Percentiles rank a stretch among this genome's conserved stretches.
Conservation (phyloP, 768 basidiomycete genomes). For the Aureoboletus auriporus region DNA sequence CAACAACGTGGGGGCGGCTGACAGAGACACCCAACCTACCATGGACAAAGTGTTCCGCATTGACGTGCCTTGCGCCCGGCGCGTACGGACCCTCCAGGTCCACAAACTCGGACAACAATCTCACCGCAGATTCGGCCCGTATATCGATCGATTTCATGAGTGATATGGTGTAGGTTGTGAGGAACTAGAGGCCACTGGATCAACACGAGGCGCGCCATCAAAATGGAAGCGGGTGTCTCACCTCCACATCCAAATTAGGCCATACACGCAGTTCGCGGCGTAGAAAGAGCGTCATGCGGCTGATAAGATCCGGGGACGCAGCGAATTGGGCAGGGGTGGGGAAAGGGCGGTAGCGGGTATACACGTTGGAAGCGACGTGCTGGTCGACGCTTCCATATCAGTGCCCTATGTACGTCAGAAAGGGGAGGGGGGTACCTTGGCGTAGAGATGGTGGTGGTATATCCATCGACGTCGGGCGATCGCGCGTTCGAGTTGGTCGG, state of each 20-base stretch:
- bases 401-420: too few species aligned
- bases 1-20: neutral
- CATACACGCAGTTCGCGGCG: slow-evolving; percentile 86
- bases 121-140: slow-evolving; percentile 83
- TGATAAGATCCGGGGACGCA: slow-evolving; percentile 68
- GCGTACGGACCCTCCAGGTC: slow-evolving; percentile 65
- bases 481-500: slow-evolving; percentile 71
- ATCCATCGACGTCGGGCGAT: slow-evolving; percentile 74
- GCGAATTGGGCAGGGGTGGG: slow-evolving; percentile 85
- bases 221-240: slow-evolving; percentile 27
- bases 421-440: slow-evolving; percentile 56
- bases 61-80: slow-evolving; percentile 53
- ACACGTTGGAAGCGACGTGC: slow-evolving; percentile 89
- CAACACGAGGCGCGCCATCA: neutral
- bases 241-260: slow-evolving; percentile 88
- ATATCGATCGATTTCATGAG: slow-evolving; percentile 93
- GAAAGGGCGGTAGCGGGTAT: slow-evolving; percentile 84
- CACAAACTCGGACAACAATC: slow-evolving; percentile 81
- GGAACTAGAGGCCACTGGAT: slow-evolving; percentile 53
- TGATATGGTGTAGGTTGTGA: slow-evolving; percentile 84
- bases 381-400: too few species aligned
- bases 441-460: slow-evolving; percentile 75
- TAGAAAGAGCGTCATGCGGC: slow-evolving; percentile 75
- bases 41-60: slow-evolving; percentile 93
- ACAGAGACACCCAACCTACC: slow-evolving; percentile 44